Evolutionary conservation across 306 rosid genomes (phyloP).

Genomic region (Potentilla sterilis): DNA sequence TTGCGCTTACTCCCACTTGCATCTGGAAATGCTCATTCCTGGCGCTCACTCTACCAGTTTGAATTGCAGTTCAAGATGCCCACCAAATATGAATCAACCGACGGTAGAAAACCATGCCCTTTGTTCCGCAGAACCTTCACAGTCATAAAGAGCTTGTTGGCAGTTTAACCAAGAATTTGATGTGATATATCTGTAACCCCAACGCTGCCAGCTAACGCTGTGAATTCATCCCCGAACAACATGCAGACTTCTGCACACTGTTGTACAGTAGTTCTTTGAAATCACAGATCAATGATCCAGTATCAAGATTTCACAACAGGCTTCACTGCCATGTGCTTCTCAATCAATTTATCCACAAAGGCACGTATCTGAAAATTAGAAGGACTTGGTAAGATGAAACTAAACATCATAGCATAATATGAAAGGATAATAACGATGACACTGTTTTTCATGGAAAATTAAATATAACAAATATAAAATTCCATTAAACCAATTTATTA

Average conservation of each 20-base stretch:
- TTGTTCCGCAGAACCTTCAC: constrained; percentile 26
- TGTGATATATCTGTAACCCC: constrained; percentile 16
- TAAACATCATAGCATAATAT: constrained; percentile 21
- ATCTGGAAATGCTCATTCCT: constrained; percentile 11
- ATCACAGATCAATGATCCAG: constrained; percentile 25
- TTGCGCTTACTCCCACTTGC: constrained; percentile 5
- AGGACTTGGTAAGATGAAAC: constrained; percentile 29
- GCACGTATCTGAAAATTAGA: constrained; percentile 72
- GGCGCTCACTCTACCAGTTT: constrained; percentile 14
- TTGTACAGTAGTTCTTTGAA: constrained; percentile 23
- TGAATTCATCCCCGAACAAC: constrained; percentile 32
- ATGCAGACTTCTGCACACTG: constrained; percentile 25
- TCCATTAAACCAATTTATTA: constrained; percentile 5
- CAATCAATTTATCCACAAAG: constrained; percentile 87
- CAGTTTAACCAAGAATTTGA: constrained; percentile 21
- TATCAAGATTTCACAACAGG: constrained; percentile 48
- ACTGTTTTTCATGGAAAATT: neutral
- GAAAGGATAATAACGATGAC: neutral
- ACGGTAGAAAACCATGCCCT: constrained; percentile 24
- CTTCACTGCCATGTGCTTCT: constrained; percentile 70
- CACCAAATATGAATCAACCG: constrained; percentile 23
- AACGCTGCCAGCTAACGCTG: constrained; percentile 28
- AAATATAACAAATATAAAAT: neutral
- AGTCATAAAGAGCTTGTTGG: constrained; percentile 25
- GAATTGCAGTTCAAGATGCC: constrained; percentile 25